phyloP scores from a whole-genome alignment of 306 rosid species.

The Myrica gale region DNA sequence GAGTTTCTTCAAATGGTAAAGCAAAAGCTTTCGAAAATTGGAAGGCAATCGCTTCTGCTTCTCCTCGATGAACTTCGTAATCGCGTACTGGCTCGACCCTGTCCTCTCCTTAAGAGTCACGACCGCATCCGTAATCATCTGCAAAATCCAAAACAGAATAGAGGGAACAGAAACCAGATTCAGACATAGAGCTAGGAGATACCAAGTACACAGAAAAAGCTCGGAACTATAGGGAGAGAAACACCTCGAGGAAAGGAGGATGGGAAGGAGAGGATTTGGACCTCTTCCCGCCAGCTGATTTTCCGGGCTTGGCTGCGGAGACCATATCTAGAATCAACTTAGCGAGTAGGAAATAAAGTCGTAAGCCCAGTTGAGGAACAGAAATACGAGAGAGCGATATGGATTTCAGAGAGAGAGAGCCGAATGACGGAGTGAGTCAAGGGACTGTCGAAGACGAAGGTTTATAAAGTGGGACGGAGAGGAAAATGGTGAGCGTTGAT shows the following conservation, averaged over 20 bases:
- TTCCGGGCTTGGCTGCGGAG: neutral
- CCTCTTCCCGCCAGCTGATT: slow-evolving; percentile 25
- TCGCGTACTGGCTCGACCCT: slow-evolving; percentile 94
- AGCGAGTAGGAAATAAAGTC: neutral
- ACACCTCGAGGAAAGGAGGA: slow-evolving; percentile 40
- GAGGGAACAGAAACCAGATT: too few species aligned
- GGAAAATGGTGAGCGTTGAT: slow-evolving; percentile 23
- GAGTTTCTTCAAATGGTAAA: slow-evolving; percentile 63
- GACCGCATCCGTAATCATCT: slow-evolving; percentile 91
- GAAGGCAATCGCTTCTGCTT: slow-evolving; percentile 66
- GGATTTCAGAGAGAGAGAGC: neutral
- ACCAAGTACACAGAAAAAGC: too few species aligned
- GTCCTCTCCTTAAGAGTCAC: slow-evolving; percentile 66
- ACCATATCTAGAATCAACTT: neutral
- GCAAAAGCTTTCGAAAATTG: slow-evolving; percentile 66
- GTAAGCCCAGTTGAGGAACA: neutral
- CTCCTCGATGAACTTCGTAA: slow-evolving; percentile 68
- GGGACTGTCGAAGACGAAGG: neutral
- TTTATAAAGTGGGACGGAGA: slow-evolving; percentile 24
- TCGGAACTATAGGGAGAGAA: neutral
- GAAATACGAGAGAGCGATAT: too few species aligned
- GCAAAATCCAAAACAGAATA: neutral
- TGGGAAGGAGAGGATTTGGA: slow-evolving; percentile 31
- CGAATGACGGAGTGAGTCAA: neutral
- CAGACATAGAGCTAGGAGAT: too few species aligned